Evolutionary conservation across 2,329 filamentous ascomycete species (phyloP), one percentile per base, ranked within the genome.

Genomic region (Hirsutella rhossiliensis): DNA sequence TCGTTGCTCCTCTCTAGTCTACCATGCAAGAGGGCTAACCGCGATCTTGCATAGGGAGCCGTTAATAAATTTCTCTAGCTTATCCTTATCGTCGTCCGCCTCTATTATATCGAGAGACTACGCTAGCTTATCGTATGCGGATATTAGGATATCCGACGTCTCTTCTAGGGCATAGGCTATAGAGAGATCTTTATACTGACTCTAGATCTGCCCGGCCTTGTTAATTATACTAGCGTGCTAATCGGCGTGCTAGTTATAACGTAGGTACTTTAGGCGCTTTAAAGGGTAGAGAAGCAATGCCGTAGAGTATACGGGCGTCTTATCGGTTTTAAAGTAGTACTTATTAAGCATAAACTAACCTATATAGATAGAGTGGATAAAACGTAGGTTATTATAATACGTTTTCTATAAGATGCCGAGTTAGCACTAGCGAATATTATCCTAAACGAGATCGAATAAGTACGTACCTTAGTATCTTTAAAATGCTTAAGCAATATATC

Each of bases 41-140:
- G 44, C 32, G 18, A 45, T 45, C 40, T 42, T 45, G 34, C 43
- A 44, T 3, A 41, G 44, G 31, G 44, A 46, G 29, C 41, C 41
- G 31, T 45, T 43, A 30, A 43, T 45, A 36, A 45, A 45, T 36
- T 45, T 45, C 40, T 43, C 40, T 18, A 45, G 40, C 44, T 45
- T 36, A 45, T 45, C 44, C 30, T 43, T 34, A 40, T 40, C 23
- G 36, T 45, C 28, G 30, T 37, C 20, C 29, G 37, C 17, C 8
- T 17, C 37, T 38, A 18, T 38, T 17, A 38, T 17, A 20, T 38
- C 37, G 13, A 38, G 37, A 11, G 37, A 38, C 19, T 38, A 17
- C 8, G 37, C 37, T 17, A 38, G 18, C 18, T 38, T 38, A 18
- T 38, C 37, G 19, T 38, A 38, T 20, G 19, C 19, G 5, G 37